Conservation (phyloP, 164 flowering plant genomes). For the Vitis cinerea region DNA sequence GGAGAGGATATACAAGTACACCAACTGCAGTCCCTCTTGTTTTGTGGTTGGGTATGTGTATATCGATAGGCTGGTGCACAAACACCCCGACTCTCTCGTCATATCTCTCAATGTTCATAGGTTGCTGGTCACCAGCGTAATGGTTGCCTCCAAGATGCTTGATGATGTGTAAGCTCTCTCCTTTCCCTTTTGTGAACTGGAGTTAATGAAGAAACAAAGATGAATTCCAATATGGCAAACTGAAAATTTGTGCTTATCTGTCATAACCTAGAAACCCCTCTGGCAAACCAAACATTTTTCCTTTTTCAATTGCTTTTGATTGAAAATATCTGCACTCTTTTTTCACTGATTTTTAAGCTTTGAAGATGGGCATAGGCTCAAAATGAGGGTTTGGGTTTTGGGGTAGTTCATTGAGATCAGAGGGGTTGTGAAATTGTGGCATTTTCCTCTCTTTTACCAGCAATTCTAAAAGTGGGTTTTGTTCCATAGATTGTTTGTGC, state of each 20-base stretch:
- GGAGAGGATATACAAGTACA: constrained; percentile 88
- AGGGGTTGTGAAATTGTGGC: not conserved
- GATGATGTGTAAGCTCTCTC: constrained; percentile 73
- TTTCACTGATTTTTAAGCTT: too few species aligned
- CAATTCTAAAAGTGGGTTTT: not conserved
- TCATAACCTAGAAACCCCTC: too few species aligned
- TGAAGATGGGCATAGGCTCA: too few species aligned
- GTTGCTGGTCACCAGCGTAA: constrained; percentile 74
- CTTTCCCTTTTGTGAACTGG: not conserved
- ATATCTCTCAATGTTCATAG: constrained; percentile 82
- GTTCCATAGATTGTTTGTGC: not conserved
- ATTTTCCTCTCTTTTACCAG: not conserved
- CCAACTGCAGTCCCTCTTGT: constrained; percentile 86
- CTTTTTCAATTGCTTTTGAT: too few species aligned
- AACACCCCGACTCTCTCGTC: constrained; percentile 72
- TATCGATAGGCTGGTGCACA: constrained; percentile 74
- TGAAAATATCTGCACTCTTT: too few species aligned
- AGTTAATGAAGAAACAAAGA: too few species aligned
- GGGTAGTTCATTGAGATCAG: too few species aligned
- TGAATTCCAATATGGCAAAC: too few species aligned
- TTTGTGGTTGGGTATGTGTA: constrained; percentile 87
- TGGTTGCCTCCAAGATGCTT: constrained; percentile 93
- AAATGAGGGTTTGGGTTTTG: too few species aligned
- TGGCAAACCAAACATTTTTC: too few species aligned
- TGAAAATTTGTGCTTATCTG: too few species aligned